A percentile compares a stretch with the other conserved stretches of the same genome.
Evolutionary conservation across 2,329 filamentous ascomycete species (phyloP).

Genomic region (Davidsoniella neocaledoniae): DNA sequence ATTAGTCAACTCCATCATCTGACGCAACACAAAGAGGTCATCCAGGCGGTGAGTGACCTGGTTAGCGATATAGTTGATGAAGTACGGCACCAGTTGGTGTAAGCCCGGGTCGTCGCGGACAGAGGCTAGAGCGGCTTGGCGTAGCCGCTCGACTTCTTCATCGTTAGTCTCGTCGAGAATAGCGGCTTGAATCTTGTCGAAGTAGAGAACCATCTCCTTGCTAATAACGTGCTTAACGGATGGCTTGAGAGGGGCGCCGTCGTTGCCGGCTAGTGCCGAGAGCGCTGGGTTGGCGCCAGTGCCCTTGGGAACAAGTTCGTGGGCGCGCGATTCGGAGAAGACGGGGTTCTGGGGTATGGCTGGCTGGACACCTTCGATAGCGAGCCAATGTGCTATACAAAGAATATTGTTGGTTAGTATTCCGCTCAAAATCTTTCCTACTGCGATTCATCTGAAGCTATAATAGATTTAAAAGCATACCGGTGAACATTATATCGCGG

Average conservation of each 20-base stretch:
- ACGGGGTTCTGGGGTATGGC: constrained; percentile 94
- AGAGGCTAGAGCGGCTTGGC: constrained; percentile 70
- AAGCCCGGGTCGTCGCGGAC: constrained; percentile 79
- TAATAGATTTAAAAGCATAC: constrained; percentile 28
- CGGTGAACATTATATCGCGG: constrained; percentile 79
- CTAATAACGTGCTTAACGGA: constrained; percentile 91
- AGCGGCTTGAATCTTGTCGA: constrained; percentile 83
- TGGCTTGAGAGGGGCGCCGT: constrained; percentile 50
- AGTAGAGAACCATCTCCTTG: constrained; percentile 91
- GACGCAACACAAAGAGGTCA: constrained; percentile 71
- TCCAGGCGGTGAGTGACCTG: constrained; percentile 90
- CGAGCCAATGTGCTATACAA: constrained; percentile 74
- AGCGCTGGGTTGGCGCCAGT: constrained; percentile 71
- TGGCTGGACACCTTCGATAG: constrained; percentile 92
- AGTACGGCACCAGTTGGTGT: constrained; percentile 91
- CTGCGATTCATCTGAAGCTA: constrained; percentile 2
- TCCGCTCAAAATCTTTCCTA: background rate
- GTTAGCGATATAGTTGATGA: constrained; percentile 87
- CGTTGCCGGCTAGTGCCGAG: constrained; percentile 44
- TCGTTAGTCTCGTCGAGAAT: constrained; percentile 79
- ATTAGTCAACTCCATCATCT: constrained; percentile 81
- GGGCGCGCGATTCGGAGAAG: constrained; percentile 61
- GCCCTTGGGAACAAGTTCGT: constrained; percentile 80
- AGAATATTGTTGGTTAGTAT: constrained; percentile 13
- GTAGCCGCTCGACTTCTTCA: constrained; percentile 53